Evolutionary conservation across 1,139 yeast species (phyloP).

Genomic region (Saccharomyces hybrid): DNA sequence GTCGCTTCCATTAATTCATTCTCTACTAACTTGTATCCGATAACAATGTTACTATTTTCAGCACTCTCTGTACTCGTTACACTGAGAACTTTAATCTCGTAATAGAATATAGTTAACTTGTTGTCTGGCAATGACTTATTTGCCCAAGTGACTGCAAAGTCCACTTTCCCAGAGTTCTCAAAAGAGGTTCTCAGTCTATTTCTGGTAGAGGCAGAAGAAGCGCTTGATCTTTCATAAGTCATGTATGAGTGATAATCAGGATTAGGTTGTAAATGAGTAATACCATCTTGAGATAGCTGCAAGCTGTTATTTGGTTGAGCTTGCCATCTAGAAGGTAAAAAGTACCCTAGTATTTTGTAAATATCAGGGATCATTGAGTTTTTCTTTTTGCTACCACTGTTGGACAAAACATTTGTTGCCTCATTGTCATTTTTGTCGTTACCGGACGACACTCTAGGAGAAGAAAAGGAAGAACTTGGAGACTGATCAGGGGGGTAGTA

Average conservation of each 20-base stretch:
- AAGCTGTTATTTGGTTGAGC: conserved; percentile 28
- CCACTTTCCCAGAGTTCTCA: conserved; percentile 24
- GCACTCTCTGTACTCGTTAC: conserved; percentile 34
- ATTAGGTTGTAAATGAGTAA: conserved; percentile 22
- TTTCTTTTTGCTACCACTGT: conserved; percentile 7
- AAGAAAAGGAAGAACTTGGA: neutral
- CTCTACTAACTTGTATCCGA: conserved; percentile 35
- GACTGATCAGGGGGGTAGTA: neutral
- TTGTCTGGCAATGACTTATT: conserved; percentile 38
- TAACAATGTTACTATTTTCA: conserved; percentile 36
- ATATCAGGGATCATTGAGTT: conserved; percentile 18
- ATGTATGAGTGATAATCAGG: conserved; percentile 33
- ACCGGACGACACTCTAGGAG: neutral
- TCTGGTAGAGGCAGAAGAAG: conserved; percentile 13
- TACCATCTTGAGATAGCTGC: conserved; percentile 29
- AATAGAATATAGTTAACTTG: conserved; percentile 48
- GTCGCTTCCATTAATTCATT: conserved; percentile 7
- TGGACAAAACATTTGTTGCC: neutral
- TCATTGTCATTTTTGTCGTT: neutral
- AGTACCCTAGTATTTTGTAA: conserved; percentile 26
- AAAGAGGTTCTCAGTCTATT: conserved; percentile 20
- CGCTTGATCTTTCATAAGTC: conserved; percentile 26
- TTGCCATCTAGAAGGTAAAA: conserved; percentile 35
- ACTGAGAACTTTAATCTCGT: conserved; percentile 40
- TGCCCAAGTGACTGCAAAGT: conserved; percentile 37